Base-by-base conservation (phyloP, 352 stramenopile genomes). In the Phytophthora podocarpi region DNA sequence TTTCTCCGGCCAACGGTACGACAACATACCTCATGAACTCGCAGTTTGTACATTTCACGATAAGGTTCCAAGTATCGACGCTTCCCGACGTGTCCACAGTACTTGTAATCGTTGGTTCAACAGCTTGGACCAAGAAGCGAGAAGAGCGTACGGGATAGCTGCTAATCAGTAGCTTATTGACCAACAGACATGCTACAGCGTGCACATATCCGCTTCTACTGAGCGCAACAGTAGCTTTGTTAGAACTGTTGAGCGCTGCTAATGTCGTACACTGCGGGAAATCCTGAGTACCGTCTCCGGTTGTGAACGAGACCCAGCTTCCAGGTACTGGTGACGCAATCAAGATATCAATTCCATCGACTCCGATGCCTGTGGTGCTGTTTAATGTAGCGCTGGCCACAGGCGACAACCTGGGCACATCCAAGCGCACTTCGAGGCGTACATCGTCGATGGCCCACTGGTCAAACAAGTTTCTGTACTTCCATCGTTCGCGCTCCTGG, bases 361-460 rank as follows among this genome's bases (percentile, higher is more conserved):
- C 37, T 10, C 50, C 63, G 32, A 72, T 40, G 11, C 26, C 59
- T 24, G 41, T 51, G 5, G 26, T 48, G 11, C 20, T 68, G 21
- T 67, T 43, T 1, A 67, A 42, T 20, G 15, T 47, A 16, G 9
- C 16, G 10, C 28, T 74, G 9, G 27, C n/a, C 28, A 45, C 12
- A 5, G 59, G 12, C 3, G 66, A 59, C 32, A 86, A 87, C 0
- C 47, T 26, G 0, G 82, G 82, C 0, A 70, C 64, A 31, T 78
- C 69, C 34, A 90, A 59, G 4, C 82, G 74, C 15, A 85, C 78
- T 60, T 87, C 78, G 2, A 92, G 54, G 0, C 52, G 52, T 5
- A 92, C 75, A 15, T 87, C 50, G 48, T 92, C 83, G 2, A 90
- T 59, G 0, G 80, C 77, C 80, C 83, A 90, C 62, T 92, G 83